Conservation (phyloP, 768 basidiomycete species). For the Suillus subaureus region DNA sequence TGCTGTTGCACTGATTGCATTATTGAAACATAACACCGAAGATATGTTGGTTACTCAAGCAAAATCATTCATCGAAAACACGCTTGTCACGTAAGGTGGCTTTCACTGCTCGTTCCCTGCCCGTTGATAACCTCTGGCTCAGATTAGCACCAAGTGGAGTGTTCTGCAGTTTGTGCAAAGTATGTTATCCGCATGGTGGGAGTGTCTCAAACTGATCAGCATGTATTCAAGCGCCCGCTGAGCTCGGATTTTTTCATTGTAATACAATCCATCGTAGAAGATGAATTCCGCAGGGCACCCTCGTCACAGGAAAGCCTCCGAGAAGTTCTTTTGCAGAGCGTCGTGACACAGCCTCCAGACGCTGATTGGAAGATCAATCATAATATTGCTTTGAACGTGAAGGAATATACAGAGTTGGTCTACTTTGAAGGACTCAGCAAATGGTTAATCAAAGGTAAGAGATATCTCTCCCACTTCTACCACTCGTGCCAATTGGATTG, state of each 20-base stretch:
- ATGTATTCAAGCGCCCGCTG: slow-evolving; percentile 44
- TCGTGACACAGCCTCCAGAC: slow-evolving; percentile 49
- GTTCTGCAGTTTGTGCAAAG: slow-evolving; percentile 60
- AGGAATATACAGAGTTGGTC: slow-evolving; percentile 58
- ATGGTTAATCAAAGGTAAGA: slow-evolving; percentile 60
- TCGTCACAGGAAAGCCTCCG: slow-evolving; percentile 37
- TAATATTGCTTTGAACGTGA: slow-evolving; percentile 57
- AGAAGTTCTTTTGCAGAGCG: slow-evolving; percentile 59
- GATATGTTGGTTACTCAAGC: slow-evolving; percentile 63
- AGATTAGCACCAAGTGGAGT: slow-evolving; percentile 64
- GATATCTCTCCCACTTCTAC: neutral
- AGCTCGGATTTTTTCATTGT: slow-evolving; percentile 53
- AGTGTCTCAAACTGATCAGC: slow-evolving; percentile 5
- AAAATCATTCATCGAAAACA: slow-evolving; percentile 53
- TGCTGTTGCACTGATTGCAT: slow-evolving; percentile 48
- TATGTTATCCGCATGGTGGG: slow-evolving; percentile 22
- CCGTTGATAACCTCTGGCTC: neutral
- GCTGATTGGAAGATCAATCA: slow-evolving; percentile 54
- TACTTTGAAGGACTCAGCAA: slow-evolving; percentile 53
- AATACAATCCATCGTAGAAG: slow-evolving; percentile 48
- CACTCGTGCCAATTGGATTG: slow-evolving; percentile 10
- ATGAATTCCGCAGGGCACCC: slow-evolving; percentile 35
- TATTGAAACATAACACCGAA: slow-evolving; percentile 52
- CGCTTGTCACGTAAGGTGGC: slow-evolving; percentile 47
- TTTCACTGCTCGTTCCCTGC: neutral